phyloP scores from a whole-genome alignment of 139 green algal species.

The Chlorella sp. region DNA sequence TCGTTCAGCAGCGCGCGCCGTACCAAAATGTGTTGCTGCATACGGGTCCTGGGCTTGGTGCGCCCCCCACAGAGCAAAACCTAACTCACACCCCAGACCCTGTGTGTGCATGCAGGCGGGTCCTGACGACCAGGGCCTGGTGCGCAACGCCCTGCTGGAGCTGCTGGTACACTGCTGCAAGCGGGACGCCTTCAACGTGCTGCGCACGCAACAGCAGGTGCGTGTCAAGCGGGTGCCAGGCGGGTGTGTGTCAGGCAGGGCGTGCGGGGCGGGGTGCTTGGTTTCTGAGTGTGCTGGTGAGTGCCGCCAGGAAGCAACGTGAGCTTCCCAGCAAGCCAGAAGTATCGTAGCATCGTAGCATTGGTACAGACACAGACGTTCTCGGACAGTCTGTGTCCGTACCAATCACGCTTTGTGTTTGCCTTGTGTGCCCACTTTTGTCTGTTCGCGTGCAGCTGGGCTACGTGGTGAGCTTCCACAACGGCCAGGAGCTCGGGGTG shows the following conservation, averaged over 20 bases:
- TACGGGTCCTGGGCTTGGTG: too few species aligned
- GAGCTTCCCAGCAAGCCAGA: too few species aligned
- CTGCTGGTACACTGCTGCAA: slow-evolving; percentile 73
- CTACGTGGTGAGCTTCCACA: slow-evolving; percentile 33
- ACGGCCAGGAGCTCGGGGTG: slow-evolving; percentile 9
- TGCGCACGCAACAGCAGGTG: slow-evolving; percentile 84
- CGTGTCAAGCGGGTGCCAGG: too few species aligned
- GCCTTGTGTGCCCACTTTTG: not conserved
- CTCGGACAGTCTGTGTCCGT: too few species aligned
- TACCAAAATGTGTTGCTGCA: too few species aligned
- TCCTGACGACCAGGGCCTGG: slow-evolving; percentile 40
- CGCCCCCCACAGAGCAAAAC: too few species aligned
- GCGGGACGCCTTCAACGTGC: slow-evolving; percentile 75
- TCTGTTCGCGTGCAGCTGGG: slow-evolving; percentile 14
- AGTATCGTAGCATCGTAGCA: too few species aligned
- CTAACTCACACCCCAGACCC: too few species aligned
- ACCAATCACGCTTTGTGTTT: not conserved
- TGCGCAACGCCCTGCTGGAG: slow-evolving; percentile 62
- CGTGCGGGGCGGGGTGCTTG: not conserved
- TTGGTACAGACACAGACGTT: too few species aligned
- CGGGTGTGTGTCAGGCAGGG: slow-evolving; percentile 18
- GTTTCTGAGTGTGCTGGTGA: too few species aligned
- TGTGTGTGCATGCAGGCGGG: slow-evolving; percentile 46
- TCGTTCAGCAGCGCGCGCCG: too few species aligned
- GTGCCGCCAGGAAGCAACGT: too few species aligned